Percentiles rank a stretch among this genome's conserved stretches.
These are phyloP conservation scores for Blastobotrys indianensis DNA, from an alignment of 1,139 yeast genomes.

Conservation along the genomic window DNA sequence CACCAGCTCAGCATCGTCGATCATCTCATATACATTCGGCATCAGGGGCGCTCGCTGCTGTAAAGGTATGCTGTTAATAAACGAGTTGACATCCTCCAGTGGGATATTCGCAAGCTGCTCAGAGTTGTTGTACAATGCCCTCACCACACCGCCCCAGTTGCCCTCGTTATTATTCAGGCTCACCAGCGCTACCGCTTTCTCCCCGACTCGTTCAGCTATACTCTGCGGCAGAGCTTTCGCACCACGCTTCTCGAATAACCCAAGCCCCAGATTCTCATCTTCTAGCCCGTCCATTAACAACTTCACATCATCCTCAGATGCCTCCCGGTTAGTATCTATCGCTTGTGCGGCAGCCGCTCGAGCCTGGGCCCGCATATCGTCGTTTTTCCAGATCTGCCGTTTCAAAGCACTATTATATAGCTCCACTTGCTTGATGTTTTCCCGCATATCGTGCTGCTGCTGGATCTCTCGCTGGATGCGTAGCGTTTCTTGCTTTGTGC, in stretches of 20 bases:
- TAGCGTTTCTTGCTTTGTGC: neutral
- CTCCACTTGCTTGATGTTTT: conserved; percentile 22
- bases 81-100: conserved; percentile 22
- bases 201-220: conserved; percentile 19
- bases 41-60: conserved; percentile 21
- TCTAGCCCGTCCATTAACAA: conserved; percentile 15
- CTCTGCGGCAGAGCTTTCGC: conserved; percentile 13
- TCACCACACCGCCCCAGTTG: conserved; percentile 24
- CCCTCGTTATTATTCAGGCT: conserved; percentile 13
- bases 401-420: conserved; percentile 23
- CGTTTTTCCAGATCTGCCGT: conserved; percentile 19
- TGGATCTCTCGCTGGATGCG: conserved; percentile 2
- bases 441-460: conserved; percentile 11
- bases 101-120: conserved; percentile 20
- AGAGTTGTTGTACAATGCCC: conserved; percentile 16
- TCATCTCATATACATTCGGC: conserved; percentile 26
- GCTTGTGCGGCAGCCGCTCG: conserved; percentile 14
- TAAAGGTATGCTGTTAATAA: conserved; percentile 28
- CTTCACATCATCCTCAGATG: conserved; percentile 21
- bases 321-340: conserved; percentile 8
- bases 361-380: conserved; percentile 17
- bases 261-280: conserved; percentile 2
- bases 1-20: conserved; percentile 21
- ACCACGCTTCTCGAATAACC: conserved; percentile 6
- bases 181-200: conserved; percentile 8